Evolutionary conservation across 2,329 filamentous ascomycete genomes (phyloP).

Genomic region (Arachnomyces sp.): DNA sequence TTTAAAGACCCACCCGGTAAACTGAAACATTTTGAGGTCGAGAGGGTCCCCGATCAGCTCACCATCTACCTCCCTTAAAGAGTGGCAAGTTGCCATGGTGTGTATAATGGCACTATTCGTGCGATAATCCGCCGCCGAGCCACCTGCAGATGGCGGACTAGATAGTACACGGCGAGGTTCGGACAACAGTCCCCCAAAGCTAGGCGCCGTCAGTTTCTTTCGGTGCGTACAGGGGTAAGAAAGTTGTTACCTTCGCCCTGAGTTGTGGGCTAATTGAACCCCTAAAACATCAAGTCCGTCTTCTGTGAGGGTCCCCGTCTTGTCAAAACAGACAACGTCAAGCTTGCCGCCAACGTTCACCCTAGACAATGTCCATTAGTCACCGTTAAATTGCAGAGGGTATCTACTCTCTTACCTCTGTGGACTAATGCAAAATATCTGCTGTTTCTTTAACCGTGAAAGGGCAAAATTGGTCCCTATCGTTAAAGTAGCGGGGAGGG

Average conservation of each 20-base stretch:
- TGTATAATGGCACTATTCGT: slow-evolving; percentile 67
- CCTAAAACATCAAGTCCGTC: slow-evolving; percentile 92
- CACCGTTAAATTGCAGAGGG: slow-evolving; percentile 6
- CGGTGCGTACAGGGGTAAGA: neutral
- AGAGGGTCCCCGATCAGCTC: slow-evolving; percentile 89
- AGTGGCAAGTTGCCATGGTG: slow-evolving; percentile 97
- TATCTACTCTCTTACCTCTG: slow-evolving; percentile 46
- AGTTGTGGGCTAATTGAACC: slow-evolving; percentile 64
- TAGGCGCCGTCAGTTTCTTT: slow-evolving; percentile 17
- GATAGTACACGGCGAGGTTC: slow-evolving; percentile 54
- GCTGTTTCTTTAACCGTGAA: slow-evolving; percentile 71
- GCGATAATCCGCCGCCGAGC: slow-evolving; percentile 52
- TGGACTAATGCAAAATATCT: slow-evolving; percentile 96
- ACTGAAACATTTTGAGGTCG: slow-evolving; percentile 98
- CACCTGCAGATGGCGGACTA: slow-evolving; percentile 46
- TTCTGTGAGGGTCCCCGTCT: slow-evolving; percentile 95
- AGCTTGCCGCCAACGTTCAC: slow-evolving; percentile 95
- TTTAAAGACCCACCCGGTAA: slow-evolving; percentile 85
- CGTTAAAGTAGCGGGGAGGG: slow-evolving; percentile 84
- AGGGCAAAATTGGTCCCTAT: slow-evolving; percentile 96
- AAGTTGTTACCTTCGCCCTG: slow-evolving; percentile 37
- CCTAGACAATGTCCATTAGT: slow-evolving; percentile 31
- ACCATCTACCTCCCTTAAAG: slow-evolving; percentile 73
- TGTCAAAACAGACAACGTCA: slow-evolving; percentile 95
- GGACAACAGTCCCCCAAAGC: slow-evolving; percentile 68